Evolutionary conservation across 1,284 basidiomycete genomes (phyloP), one percentile per base, ranked within the genome.

Genomic region (Gymnopus androsaceus): DNA sequence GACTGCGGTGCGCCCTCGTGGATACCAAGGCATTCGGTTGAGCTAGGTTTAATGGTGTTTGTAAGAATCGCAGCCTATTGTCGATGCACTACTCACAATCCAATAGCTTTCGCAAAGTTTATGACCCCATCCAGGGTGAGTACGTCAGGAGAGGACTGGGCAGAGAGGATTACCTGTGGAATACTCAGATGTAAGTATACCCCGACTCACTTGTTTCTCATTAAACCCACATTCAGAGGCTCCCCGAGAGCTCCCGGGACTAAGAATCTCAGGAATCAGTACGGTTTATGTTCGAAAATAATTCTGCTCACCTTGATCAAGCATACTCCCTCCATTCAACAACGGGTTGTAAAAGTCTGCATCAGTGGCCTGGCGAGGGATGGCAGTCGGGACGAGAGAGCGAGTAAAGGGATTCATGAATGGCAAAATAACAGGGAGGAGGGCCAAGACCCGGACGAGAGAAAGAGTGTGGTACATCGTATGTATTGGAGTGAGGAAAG

Each of bases 91-190:
- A 52, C 51, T 27, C 11, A 57, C 51, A 57, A 57, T 27, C 56
- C 56, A 21, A 57, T 57, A 4, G 51, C 56, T 17, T 49, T 52
- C 14, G 56, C 56, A 11, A 38, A 57, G 19, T 57, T 57, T 14
- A 57, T 46, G 19, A 57, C 49, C 1, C 51, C 56, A 14, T 54
- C 38, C 21, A 41, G 27, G 7, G 42, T 49, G 11, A 57, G 45
- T 11, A 57, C 56, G 8, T 41, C 36, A 25, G 51, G 34, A 27
- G 56, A 57, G n/a, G 56, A 57, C 17, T 40, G 51, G 14, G 44
- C 56, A 9, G 56, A 57, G 6, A 57, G 53, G 46, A 57, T 57
- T n/a, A 57, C 51, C 56, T 57, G n/a, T 34, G 27, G 28, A 21
- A 51, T 51, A 40, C 15, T 14, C 17, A 36, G 19, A 11, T 8